A percentile compares a stretch with the other conserved stretches of the same genome.
Conservation (phyloP, 306 rosid genomes). For the Fragaria vesca region DNA sequence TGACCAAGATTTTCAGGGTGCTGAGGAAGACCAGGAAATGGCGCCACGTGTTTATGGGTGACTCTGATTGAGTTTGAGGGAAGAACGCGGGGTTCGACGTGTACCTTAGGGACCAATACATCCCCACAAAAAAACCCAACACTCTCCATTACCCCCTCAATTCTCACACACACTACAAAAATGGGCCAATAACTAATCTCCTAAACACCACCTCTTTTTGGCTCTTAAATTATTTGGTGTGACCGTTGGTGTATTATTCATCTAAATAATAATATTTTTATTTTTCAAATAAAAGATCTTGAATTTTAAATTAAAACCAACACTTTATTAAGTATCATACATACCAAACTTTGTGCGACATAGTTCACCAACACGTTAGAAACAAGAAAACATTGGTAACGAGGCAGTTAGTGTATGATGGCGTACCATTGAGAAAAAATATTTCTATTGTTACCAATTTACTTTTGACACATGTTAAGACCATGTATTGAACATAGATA, state of each 20-base stretch:
- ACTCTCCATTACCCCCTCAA: background rate
- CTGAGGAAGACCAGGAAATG: conserved; percentile 4
- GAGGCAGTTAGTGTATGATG: background rate
- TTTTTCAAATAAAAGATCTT: background rate
- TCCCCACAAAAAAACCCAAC: conserved; percentile 17
- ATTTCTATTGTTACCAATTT: too few species aligned
- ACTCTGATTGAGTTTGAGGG: conserved; percentile 33
- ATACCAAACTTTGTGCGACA: too few species aligned
- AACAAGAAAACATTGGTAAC: background rate
- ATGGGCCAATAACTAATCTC: conserved; percentile 44
- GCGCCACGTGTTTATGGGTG: conserved; percentile 54
- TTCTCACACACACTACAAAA: background rate
- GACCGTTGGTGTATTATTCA: background rate
- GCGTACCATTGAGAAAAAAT: too few species aligned
- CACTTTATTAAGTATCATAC: too few species aligned
- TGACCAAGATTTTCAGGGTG: conserved; percentile 37
- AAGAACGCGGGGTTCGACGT: conserved; percentile 73
- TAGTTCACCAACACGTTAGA: background rate
- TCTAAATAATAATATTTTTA: background rate
- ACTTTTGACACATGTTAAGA: background rate
- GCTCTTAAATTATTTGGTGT: background rate
- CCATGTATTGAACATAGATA: background rate
- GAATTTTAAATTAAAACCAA: background rate
- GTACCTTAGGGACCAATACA: conserved; percentile 35
- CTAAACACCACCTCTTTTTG: background rate